phyloP scores from a whole-genome alignment of 371 early-diverging fungal species.

The Dentiscutata heterogama region DNA sequence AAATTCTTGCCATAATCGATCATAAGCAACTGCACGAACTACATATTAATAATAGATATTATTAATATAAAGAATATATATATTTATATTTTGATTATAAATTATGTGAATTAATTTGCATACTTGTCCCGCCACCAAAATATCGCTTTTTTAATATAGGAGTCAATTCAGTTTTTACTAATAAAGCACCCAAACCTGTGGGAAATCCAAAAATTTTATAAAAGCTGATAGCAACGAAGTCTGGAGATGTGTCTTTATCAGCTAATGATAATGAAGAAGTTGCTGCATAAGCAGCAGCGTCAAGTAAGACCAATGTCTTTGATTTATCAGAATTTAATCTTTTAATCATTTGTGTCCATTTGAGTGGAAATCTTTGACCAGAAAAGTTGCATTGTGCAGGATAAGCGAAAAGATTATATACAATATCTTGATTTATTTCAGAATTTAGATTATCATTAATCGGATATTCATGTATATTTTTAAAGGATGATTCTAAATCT shows the following conservation, averaged over 20 bases:
- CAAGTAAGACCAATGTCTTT: constrained; percentile 62
- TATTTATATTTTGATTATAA: neutral
- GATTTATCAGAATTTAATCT: constrained; percentile 35
- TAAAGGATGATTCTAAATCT: constrained; percentile 32
- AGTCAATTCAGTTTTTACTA: constrained; percentile 63
- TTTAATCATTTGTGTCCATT: constrained; percentile 54
- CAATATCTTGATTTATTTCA: neutral
- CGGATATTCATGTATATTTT: neutral
- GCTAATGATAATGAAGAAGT: constrained; percentile 59
- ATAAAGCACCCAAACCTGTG: constrained; percentile 78
- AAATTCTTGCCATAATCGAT: constrained; percentile 60
- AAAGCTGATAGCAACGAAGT: constrained; percentile 76
- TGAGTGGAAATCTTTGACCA: constrained; percentile 70
- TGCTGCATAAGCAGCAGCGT: constrained; percentile 72
- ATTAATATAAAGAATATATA: neutral
- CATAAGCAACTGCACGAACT: constrained; percentile 58
- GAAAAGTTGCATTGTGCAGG: constrained; percentile 86
- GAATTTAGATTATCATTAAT: neutral
- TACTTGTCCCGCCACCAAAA: constrained; percentile 79
- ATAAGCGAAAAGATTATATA: constrained; percentile 69
- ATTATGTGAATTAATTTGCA: constrained; percentile 33
- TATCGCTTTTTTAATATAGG: constrained; percentile 60
- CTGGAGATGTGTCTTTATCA: constrained; percentile 61
- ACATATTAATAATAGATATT: neutral
- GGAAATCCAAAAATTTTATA: constrained; percentile 89